Evolutionary conservation across 148 eudicot genomes (phyloP).

Genomic region (Rhododendron vialii): DNA sequence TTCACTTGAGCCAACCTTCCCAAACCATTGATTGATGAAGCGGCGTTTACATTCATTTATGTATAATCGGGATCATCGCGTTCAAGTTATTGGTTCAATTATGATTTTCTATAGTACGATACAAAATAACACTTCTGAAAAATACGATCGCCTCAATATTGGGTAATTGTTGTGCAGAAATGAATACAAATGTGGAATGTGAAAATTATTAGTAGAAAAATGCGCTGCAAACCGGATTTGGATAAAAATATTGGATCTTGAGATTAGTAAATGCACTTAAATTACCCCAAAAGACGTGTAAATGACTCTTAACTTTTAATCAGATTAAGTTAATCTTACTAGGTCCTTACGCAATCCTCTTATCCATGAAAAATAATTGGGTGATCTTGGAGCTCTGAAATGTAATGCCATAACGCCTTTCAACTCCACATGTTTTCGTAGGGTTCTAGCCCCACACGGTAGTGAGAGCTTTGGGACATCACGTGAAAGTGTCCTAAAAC

Average conservation of each 20-base stretch:
- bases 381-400: no score
- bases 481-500: no score
- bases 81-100: background rate
- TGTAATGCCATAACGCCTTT: no score
- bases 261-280: background rate
- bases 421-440: no score
- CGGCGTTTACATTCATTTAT: no score
- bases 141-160: background rate
- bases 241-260: background rate
- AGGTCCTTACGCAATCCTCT: background rate
- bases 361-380: background rate
- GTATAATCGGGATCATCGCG: background rate
- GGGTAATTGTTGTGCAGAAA: background rate
- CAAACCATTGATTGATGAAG: no score
- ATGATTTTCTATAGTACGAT: background rate
- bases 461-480: no score
- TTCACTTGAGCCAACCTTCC: no score
- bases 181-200: background rate
- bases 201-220: background rate
- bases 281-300: background rate
- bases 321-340: background rate
- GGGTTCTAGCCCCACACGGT: no score
- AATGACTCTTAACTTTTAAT: background rate
- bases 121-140: no score
- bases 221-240: background rate